Evolutionary conservation across 768 basidiomycete genomes (phyloP), one percentile per base, ranked within the genome.

Genomic region (Lepiota venenata): DNA sequence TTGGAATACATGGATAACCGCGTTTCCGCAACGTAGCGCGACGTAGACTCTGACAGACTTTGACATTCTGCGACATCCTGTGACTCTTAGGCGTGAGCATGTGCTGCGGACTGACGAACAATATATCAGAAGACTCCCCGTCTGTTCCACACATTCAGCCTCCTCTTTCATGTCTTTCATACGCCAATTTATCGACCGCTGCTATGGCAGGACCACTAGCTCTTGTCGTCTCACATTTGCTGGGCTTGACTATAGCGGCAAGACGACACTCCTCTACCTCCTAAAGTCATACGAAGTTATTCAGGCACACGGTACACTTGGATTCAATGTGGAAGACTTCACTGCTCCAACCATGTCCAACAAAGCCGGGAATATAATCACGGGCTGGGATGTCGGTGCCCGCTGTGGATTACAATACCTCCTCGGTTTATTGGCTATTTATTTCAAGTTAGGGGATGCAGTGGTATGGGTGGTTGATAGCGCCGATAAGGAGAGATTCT

Each of bases 381-480:
- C 73, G 14, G 78, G 79, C 2, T 87, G 83, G n/a, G 84, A 87
- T 66, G 70, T 83, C 53, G 86, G 85, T 61, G 52, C 60, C 3
- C 82, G 82, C 61, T 75, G 72, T 60, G 59, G 60, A 58, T 71
- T 77, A 49, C 60, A 71, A 21, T 71, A 72, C 25, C 69, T 81
- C 48, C 75, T 72, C 42, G 35, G 45, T 7, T 38, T 70, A 22
- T 38, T 72, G n/a, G 40, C 58, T 11, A 21, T 58, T 10, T 71
- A 67, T 48, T 42, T 63, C 2, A 29, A 56, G 6, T 41, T 40
- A 4, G 74, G 78, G 12, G 78, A 84, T 60, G 84, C 81, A 32
- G 68, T 87, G 63, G 77, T 87, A 59, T 87, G 83, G 75, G 70
- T 84, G n/a, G 79, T 87, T 27, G 83, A 87, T 63, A 78, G 78